Percentiles rank a stretch among this genome's conserved stretches.
phyloP scores from a whole-genome alignment of 2,329 filamentous ascomycete species.

The Neonectria sp. region DNA sequence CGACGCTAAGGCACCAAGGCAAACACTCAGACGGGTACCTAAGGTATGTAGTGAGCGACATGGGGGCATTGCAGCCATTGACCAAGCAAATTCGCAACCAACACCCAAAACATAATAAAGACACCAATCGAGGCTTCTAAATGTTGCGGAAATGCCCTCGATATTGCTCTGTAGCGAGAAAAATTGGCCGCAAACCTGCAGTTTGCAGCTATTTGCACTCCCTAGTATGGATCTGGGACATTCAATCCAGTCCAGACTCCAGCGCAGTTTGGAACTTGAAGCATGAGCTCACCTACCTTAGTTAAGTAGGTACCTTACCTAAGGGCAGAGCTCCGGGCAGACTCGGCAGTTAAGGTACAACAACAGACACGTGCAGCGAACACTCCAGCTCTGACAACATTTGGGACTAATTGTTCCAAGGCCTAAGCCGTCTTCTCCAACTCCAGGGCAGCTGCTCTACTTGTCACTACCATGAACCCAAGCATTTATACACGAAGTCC shows the following conservation, averaged over 20 bases:
- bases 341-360: background rate
- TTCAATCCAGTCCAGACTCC: background rate
- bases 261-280: no score
- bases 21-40: slow-evolving; percentile 31
- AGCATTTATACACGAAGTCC: background rate
- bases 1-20: slow-evolving; percentile 52
- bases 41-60: background rate
- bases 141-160: background rate
- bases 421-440: background rate
- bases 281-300: no score
- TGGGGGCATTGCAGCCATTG: background rate
- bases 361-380: background rate
- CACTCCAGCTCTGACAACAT: background rate
- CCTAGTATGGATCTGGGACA: background rate
- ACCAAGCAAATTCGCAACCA: background rate
- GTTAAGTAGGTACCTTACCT: no score
- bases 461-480: background rate
- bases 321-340: no score
- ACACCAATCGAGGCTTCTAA: background rate
- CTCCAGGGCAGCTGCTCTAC: background rate
- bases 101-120: background rate
- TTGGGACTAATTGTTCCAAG: background rate
- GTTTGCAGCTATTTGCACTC: background rate
- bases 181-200: background rate
- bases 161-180: background rate